A percentile compares a stretch with the other conserved stretches of the same genome.
These are phyloP conservation scores for Apiotrichum sp. DNA, from an alignment of 1,284 basidiomycete species.

Conservation along the genomic window DNA sequence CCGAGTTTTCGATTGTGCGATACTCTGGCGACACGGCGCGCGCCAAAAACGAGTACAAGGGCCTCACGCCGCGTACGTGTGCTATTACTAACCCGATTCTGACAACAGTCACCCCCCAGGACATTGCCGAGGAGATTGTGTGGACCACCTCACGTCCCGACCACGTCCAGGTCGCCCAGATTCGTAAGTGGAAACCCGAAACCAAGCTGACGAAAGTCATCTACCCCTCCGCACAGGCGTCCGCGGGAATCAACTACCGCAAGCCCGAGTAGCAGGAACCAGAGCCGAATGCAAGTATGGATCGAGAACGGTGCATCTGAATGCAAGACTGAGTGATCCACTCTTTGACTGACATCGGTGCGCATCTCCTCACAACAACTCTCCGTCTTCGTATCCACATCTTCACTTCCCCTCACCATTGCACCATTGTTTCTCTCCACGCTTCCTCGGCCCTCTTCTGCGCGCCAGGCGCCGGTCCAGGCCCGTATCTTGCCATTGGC, in stretches of 20 bases:
- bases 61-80: constrained; percentile 64
- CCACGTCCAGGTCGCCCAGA: constrained; percentile 76
- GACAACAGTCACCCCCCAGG: constrained; percentile 61
- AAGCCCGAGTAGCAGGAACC: background rate
- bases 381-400: too few relatives aligned
- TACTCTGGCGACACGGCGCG: constrained; percentile 69
- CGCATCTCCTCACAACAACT: too few relatives aligned
- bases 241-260: constrained; percentile 8
- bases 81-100: background rate
- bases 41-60: constrained; percentile 78
- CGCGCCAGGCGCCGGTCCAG: too few relatives aligned
- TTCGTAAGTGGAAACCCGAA: constrained; percentile 56
- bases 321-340: too few relatives aligned
- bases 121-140: constrained; percentile 90
- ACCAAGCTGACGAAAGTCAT: constrained; percentile 3
- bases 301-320: too few relatives aligned
- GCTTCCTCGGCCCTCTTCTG: too few relatives aligned
- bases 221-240: constrained; percentile 13
- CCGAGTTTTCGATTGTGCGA: constrained; percentile 67
- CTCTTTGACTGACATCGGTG: too few relatives aligned
- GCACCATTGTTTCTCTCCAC: too few relatives aligned
- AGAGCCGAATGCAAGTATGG: background rate
- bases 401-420: too few relatives aligned
- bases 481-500: too few relatives aligned
- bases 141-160: constrained; percentile 82